phyloP scores from a whole-genome alignment of 2,329 filamentous ascomycete species.

The Nigrospora oryzae region DNA sequence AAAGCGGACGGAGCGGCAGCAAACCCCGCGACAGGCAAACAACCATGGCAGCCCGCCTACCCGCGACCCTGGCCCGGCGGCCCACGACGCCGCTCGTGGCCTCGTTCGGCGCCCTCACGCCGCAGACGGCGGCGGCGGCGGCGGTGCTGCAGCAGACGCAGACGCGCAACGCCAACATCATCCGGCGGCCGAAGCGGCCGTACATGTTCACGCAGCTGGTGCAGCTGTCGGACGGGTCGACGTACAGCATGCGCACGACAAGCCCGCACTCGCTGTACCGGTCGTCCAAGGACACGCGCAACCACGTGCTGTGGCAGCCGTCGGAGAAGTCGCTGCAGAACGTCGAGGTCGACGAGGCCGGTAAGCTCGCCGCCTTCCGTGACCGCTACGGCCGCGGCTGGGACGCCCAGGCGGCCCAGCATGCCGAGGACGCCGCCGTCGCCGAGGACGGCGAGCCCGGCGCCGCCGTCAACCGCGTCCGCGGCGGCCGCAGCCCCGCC shows the following conservation, averaged over 20 bases:
- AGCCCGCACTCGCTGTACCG: constrained; percentile 55
- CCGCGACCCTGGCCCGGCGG: constrained; percentile 1
- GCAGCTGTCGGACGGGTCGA: constrained; percentile 82
- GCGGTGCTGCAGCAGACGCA: constrained; percentile 35
- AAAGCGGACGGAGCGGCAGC: neutral
- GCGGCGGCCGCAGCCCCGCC: constrained; percentile 16
- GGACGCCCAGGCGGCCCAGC: constrained; percentile 42
- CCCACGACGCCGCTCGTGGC: constrained; percentile 4
- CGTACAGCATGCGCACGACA: constrained; percentile 72
- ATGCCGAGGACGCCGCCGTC: constrained; percentile 19
- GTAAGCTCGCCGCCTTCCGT: constrained; percentile 78
- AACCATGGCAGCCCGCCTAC: constrained; percentile 5
- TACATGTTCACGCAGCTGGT: constrained; percentile 98
- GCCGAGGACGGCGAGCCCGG: constrained; percentile 10
- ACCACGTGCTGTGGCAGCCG: constrained; percentile 88
- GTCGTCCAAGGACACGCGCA: constrained; percentile 73
- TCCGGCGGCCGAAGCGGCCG: constrained; percentile 80
- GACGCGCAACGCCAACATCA: constrained; percentile 73
- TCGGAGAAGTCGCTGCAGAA: constrained; percentile 71
- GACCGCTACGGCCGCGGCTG: constrained; percentile 75
- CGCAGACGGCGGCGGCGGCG: constrained; percentile 13
- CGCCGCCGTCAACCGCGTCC: constrained; percentile 9
- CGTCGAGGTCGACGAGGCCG: constrained; percentile 91
- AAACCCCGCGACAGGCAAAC: neutral
- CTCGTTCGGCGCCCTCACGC: constrained; percentile 11